Percentiles rank a stretch among this genome's conserved stretches.
phyloP scores from a whole-genome alignment of 805 yeast species.

The Clavispora asparagi region DNA sequence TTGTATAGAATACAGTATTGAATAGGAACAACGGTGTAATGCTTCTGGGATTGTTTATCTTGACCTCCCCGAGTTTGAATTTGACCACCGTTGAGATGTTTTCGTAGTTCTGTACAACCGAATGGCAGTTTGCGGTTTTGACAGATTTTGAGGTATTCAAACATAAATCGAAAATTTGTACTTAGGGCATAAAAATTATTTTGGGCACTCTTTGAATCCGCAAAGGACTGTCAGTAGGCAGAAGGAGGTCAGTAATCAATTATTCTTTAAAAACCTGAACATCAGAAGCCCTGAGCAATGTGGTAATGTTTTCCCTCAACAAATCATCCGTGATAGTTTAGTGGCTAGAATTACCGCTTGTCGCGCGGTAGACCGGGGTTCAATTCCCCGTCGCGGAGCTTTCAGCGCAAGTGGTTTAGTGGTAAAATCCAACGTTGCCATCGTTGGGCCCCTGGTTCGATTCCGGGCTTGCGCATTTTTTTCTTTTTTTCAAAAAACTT shows the following conservation, averaged over 20 bases:
- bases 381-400: conserved; percentile 20
- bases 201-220: no score
- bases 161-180: no score
- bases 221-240: no score
- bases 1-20: not conserved
- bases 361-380: conserved; percentile 21
- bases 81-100: no score
- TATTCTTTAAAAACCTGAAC: not conserved
- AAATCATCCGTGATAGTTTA: conserved; percentile 16
- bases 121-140: no score
- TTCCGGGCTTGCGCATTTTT: conserved; percentile 20
- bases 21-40: not conserved
- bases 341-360: conserved; percentile 20
- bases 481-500: not conserved
- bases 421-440: conserved; percentile 21
- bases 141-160: no score
- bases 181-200: no score
- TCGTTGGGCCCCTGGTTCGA: conserved; percentile 22
- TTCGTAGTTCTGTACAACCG: no score
- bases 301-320: not conserved
- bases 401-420: conserved; percentile 18
- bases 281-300: not conserved
- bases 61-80: no score
- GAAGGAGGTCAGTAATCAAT: no score
- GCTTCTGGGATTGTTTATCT: no score